A percentile compares a stretch with the other conserved stretches of the same genome.
Evolutionary conservation across 2,329 filamentous ascomycete species (phyloP).

Genomic region (Pestalotiopsis sp.): DNA sequence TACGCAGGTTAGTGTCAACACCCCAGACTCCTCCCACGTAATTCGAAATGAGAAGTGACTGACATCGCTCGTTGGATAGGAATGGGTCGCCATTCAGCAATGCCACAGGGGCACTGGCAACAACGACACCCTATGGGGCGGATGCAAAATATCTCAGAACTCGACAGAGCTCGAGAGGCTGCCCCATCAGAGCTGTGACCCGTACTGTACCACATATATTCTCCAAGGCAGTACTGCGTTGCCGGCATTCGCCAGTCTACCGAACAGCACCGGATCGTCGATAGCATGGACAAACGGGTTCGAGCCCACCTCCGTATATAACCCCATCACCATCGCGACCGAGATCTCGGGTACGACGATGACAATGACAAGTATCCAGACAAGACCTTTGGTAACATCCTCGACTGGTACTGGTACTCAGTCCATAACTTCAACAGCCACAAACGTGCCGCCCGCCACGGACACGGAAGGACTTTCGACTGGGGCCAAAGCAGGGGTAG

Average conservation of each 20-base stretch:
- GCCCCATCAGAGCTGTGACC: conserved; percentile 13
- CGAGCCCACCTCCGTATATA: background rate
- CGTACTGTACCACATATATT: conserved; percentile 6
- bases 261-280: background rate
- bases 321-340: background rate
- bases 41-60: no score
- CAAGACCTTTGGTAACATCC: background rate
- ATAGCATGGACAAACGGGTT: conserved; percentile 15
- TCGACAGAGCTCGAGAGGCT: conserved; percentile 11
- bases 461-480: conserved; percentile 1
- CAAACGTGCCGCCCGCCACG: background rate
- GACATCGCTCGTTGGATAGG: background rate
- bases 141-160: conserved; percentile 9
- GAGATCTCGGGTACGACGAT: background rate
- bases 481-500: conserved; percentile 15
- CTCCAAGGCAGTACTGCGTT: background rate
- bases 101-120: background rate
- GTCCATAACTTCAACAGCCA: background rate
- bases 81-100: conserved; percentile 16
- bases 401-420: background rate
- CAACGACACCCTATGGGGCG: conserved; percentile 12
- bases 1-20: no score
- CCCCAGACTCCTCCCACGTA: no score
- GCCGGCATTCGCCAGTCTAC: conserved; percentile 13
- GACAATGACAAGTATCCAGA: background rate